phyloP scores from a whole-genome alignment of 176 grass and related monocot genomes.

The Carex littledalei region DNA sequence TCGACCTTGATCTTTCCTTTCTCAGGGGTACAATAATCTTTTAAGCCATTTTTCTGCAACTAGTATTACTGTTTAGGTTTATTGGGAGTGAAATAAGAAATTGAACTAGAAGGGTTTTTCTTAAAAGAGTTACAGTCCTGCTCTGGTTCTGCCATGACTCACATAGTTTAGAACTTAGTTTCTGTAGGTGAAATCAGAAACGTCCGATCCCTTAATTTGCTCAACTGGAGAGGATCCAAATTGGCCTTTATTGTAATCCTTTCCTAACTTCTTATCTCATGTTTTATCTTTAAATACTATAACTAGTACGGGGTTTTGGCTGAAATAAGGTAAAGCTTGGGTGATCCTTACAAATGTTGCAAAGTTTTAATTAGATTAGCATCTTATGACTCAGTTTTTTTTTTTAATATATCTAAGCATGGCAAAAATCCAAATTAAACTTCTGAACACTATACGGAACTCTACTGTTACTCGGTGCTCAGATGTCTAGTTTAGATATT shows the following conservation, averaged over 20 bases:
- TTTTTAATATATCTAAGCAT: not conserved
- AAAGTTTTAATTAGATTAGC: not conserved
- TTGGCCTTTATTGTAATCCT: no score
- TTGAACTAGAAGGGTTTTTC: constrained; percentile 3
- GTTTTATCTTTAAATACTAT: not conserved
- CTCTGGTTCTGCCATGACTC: not conserved
- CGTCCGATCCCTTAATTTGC: no score
- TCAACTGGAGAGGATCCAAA: no score
- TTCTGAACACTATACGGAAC: not conserved
- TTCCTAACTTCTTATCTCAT: not conserved
- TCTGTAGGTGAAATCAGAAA: no score
- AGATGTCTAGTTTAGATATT: not conserved
- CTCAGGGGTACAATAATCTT: constrained; percentile 38
- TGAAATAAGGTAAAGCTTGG: not conserved
- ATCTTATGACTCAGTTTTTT: not conserved
- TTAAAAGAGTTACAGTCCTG: not conserved
- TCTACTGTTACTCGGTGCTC: not conserved
- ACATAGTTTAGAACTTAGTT: not conserved
- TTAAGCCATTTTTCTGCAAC: no score
- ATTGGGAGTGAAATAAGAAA: not conserved
- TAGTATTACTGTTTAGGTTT: not conserved
- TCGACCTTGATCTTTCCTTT: constrained; percentile 73
- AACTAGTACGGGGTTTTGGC: no score
- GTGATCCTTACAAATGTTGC: not conserved
- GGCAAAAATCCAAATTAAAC: not conserved